phyloP scores from a whole-genome alignment of 1,139 yeast species.

The Yamadazyma jaroonii region DNA sequence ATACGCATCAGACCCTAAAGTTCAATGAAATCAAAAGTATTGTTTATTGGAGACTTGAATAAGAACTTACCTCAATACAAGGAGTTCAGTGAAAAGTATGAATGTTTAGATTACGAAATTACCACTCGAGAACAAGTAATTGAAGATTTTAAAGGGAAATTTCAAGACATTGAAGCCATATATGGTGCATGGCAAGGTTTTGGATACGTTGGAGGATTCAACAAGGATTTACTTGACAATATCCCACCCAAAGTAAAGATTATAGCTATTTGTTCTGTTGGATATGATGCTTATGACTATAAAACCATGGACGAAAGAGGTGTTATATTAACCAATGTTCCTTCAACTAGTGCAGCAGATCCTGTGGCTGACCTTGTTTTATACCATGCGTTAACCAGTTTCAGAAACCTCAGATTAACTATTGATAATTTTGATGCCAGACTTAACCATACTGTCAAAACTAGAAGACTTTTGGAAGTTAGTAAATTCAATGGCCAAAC shows the following conservation, averaged over 20 bases:
- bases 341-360: conserved; percentile 56
- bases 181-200: conserved; percentile 68
- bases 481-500: conserved; percentile 30
- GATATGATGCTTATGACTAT: conserved; percentile 61
- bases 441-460: conserved; percentile 37
- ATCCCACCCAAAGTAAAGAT: conserved; percentile 55
- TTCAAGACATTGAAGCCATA: conserved; percentile 49
- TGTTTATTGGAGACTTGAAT: conserved; percentile 45
- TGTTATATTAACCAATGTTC: conserved; percentile 64
- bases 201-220: conserved; percentile 47
- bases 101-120: conserved; percentile 41
- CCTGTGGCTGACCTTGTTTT: conserved; percentile 82
- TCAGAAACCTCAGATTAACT: conserved; percentile 57
- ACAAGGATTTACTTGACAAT: conserved; percentile 41
- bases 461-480: conserved; percentile 40
- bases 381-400: conserved; percentile 55
- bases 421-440: conserved; percentile 33
- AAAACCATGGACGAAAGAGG: conserved; percentile 33
- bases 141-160: conserved; percentile 31
- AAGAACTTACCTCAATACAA: conserved; percentile 33
- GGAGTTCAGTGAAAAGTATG: conserved; percentile 36
- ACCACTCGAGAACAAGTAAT: conserved; percentile 41
- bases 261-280: conserved; percentile 68
- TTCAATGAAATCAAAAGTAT: conserved; percentile 24
- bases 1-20: no score